Conservation (phyloP, 2,329 filamentous ascomycete genomes). For the Trichoderma koningiopsis region DNA sequence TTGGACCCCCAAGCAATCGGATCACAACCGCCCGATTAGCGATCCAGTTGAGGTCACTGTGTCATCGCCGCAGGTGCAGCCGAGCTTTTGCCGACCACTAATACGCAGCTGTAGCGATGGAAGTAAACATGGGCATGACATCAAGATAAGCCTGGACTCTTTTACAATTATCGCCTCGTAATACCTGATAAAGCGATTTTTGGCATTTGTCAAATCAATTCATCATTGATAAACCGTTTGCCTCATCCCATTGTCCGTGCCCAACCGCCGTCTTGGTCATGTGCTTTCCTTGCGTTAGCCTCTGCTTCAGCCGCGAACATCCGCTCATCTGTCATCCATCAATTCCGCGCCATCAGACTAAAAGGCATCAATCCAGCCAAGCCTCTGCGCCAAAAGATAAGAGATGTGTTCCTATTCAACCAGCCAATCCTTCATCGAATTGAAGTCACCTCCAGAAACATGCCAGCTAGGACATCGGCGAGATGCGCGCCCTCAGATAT, state of each 20-base stretch:
- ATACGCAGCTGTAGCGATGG: neutral
- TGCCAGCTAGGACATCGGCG: constrained; percentile 7
- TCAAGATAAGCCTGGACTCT: neutral
- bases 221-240: constrained; percentile 2
- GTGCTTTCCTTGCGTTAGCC: constrained; percentile 8
- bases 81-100: constrained; percentile 27
- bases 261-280: constrained; percentile 7
- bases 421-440: neutral
- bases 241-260: neutral
- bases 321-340: neutral
- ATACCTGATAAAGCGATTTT: neutral
- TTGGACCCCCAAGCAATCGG: neutral
- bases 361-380: neutral
- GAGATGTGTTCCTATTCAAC: neutral
- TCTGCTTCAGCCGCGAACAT: constrained; percentile 3
- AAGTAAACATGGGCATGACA: neutral
- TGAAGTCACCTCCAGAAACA: neutral
- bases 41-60: constrained; percentile 33
- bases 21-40: neutral
- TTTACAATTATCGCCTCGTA: neutral
- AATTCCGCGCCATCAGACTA: constrained; percentile 7
- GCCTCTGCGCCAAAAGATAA: neutral
- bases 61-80: constrained; percentile 35
- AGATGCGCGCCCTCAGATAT: neutral
- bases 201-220: neutral